Base-by-base conservation (phyloP, 805 yeast genomes). In the Yamadazyma akitaensis region DNA sequence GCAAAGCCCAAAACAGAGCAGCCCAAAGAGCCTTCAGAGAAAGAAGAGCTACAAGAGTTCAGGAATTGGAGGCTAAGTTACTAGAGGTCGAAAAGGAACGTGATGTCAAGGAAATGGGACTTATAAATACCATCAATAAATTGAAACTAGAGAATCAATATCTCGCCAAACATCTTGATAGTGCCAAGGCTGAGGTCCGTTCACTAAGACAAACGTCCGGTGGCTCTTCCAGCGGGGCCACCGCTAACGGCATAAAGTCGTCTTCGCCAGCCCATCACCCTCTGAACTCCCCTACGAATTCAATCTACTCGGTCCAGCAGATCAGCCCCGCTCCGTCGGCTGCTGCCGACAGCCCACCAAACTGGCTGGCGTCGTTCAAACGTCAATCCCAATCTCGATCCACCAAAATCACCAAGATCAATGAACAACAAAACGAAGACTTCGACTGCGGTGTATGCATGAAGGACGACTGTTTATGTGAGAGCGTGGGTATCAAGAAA, bases 1-100 rank as follows among this genome's bases (percentile, higher is more conserved):
- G 96, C 44, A 88, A 88, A 64, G 96, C 96, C 2, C 97, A 87
- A 64, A 90, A 90, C 61, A 71, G 97, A 48, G 96, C 94, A n/a
- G 96, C 97, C 18, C 96, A 91, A 70, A 62, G 96, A 48, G 95
- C 97, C 2, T 88, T 88, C 68, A 70, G 97, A 53, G 95, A 89
- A 62, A 75, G 96, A 53, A 71, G 95, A 56, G 95, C 96, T 16
- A 85, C 86, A 28, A 69, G 90, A 43, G 88, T 89, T 7, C 81
- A 81, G 48, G 95, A 86, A 60, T 71, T 91, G 45, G 96, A 88
- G 61, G 79, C 76, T 43, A 81, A 80, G 63, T 73, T 85, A 47
- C 68, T 76, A 60, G 86, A 79, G 57, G 75, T 83, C 43, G 92
- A 85, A 64, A 76, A 79, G 53, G 91, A 81, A 55, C 75, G 78